phyloP scores from a whole-genome alignment of 2,329 filamentous ascomycete genomes.

The Apiospora aurea region DNA sequence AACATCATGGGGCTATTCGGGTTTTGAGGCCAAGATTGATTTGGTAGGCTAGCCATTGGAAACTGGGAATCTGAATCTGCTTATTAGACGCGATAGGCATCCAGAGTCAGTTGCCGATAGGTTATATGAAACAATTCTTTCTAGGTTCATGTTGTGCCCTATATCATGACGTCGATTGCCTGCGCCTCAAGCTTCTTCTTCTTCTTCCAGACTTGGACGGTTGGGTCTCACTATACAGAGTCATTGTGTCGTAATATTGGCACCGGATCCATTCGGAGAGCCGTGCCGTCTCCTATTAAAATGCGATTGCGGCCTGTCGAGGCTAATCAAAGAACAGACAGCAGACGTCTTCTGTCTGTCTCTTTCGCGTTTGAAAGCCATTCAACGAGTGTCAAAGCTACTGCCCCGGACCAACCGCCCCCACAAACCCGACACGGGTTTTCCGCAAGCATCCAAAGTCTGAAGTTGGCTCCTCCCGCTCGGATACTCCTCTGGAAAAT shows the following conservation, averaged over 20 bases:
- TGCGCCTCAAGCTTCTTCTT: slow-evolving; percentile 1
- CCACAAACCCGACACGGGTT: slow-evolving; percentile 12
- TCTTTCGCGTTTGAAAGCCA: slow-evolving; percentile 17
- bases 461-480: background rate
- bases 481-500: background rate
- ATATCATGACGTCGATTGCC: slow-evolving; percentile 8
- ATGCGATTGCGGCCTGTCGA: background rate
- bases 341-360: slow-evolving; percentile 1
- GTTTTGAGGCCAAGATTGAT: background rate
- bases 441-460: slow-evolving; percentile 12
- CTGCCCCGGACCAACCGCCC: slow-evolving; percentile 4
- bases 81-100: background rate
- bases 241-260: slow-evolving; percentile 12
- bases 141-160: background rate
- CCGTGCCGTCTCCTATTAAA: background rate
- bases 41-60: background rate
- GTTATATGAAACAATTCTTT: background rate
- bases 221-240: slow-evolving; percentile 9
- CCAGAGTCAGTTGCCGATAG: too few species aligned
- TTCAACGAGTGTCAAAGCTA: slow-evolving; percentile 5
- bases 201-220: background rate
- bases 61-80: background rate
- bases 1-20: background rate
- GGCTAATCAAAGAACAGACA: slow-evolving; percentile 8
- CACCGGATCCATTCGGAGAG: background rate